A percentile compares a stretch with the other conserved stretches of the same genome.
Evolutionary conservation across 2,329 filamentous ascomycete genomes (phyloP).

Genomic region (Aureobasidium zeae): DNA sequence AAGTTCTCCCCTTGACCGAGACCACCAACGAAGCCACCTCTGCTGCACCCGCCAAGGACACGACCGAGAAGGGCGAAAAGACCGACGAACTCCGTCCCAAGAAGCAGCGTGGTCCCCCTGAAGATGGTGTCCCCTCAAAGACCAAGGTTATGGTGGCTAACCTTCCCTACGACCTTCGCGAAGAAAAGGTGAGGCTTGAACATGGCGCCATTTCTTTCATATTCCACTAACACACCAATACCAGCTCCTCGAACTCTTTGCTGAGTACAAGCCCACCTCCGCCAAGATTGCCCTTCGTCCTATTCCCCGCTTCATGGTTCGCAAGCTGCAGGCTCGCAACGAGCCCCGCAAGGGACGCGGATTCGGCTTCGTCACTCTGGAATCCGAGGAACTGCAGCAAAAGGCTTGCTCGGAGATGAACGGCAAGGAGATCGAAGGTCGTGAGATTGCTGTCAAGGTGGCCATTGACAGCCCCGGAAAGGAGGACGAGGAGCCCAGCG

Average conservation of each 20-base stretch:
- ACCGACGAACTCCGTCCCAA: slow-evolving; percentile 47
- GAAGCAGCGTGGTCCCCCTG: slow-evolving; percentile 86
- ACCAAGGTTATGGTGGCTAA: slow-evolving; percentile 99
- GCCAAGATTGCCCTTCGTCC: slow-evolving; percentile 98
- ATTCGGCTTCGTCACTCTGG: slow-evolving; percentile 95
- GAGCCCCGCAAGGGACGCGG: slow-evolving; percentile 98
- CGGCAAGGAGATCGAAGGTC: slow-evolving; percentile 96
- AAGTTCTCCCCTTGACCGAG: slow-evolving; percentile 42
- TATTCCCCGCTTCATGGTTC: slow-evolving; percentile 99
- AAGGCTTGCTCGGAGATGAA: slow-evolving; percentile 99
- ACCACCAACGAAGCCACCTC: slow-evolving; percentile 47
- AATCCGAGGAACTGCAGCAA: slow-evolving; percentile 90
- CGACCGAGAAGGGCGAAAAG: slow-evolving; percentile 34
- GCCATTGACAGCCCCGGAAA: slow-evolving; percentile 99
- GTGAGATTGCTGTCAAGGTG: slow-evolving; percentile 99
- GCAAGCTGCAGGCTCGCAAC: slow-evolving; percentile 97
- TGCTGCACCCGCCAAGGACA: slow-evolving; percentile 43
- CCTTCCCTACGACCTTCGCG: slow-evolving; percentile 92
- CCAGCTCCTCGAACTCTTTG: slow-evolving; percentile 95
- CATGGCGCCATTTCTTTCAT: background rate
- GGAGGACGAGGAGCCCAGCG: slow-evolving; percentile 67
- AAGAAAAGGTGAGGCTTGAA: slow-evolving; percentile 69
- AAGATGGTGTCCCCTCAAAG: slow-evolving; percentile 96
- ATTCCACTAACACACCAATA: background rate
- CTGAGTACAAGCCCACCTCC: slow-evolving; percentile 80